Evolutionary conservation across 208 protist genomes (phyloP).

Genomic region (Lotmaria passim): DNA sequence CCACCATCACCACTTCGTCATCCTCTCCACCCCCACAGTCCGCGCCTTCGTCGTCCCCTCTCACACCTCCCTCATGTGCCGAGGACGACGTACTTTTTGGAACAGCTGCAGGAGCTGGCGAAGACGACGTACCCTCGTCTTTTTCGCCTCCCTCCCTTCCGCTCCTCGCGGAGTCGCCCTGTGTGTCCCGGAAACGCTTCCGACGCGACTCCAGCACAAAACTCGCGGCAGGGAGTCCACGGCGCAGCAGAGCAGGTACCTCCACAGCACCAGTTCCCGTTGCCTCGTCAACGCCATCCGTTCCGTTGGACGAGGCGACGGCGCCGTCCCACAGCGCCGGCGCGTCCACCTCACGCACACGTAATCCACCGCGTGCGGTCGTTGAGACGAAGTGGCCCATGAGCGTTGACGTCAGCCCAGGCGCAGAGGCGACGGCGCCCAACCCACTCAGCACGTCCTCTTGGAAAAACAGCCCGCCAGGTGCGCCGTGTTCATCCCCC

Average conservation of each 20-base stretch:
- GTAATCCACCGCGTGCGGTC: slow-evolving; percentile 1
- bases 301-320: not conserved
- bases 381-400: not conserved
- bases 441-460: slow-evolving; percentile 34
- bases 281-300: not conserved
- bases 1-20: slow-evolving; percentile 13
- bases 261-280: not conserved
- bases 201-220: slow-evolving; percentile 38
- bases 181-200: slow-evolving; percentile 28
- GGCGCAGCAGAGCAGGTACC: slow-evolving; percentile 23
- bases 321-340: slow-evolving; percentile 37
- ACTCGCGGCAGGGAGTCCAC: slow-evolving; percentile 20
- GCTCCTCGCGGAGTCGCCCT: not conserved
- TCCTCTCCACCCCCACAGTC: slow-evolving; percentile 13
- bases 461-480: slow-evolving; percentile 19
- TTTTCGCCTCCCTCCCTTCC: too few species aligned
- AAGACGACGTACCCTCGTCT: too few species aligned
- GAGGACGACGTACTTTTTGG: too few species aligned
- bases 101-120: not conserved
- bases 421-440: not conserved
- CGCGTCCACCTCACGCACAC: slow-evolving; percentile 44
- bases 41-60: too few species aligned
- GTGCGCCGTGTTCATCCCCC: slow-evolving; percentile 15
- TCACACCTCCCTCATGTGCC: not conserved
- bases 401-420: slow-evolving; percentile 17